Evolutionary conservation across 352 stramenopile genomes (phyloP).

Genomic region (Phytophthora macrochlamydospora): DNA sequence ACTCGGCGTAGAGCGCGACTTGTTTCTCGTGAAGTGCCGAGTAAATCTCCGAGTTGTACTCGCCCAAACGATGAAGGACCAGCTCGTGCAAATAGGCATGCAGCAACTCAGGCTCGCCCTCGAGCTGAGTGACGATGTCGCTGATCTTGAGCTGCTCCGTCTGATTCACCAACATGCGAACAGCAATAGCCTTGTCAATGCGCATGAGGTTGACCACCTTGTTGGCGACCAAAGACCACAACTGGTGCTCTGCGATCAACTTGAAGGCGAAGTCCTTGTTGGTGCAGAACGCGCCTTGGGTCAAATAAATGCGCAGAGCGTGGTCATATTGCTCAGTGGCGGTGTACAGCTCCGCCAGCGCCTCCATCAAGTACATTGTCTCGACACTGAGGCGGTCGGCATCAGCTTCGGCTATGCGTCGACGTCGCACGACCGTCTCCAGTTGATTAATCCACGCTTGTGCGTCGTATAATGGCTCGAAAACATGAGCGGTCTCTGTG

Average conservation of each 20-base stretch:
- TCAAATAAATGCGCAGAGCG: constrained; percentile 84
- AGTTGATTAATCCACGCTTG: constrained; percentile 85
- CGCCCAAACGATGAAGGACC: constrained; percentile 64
- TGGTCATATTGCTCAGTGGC: constrained; percentile 84
- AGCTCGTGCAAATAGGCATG: constrained; percentile 83
- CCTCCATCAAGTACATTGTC: constrained; percentile 84
- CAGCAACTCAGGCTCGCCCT: constrained; percentile 59
- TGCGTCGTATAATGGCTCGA: constrained; percentile 81
- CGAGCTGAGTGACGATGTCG: constrained; percentile 79
- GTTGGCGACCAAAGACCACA: constrained; percentile 79
- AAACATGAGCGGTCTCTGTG: constrained; percentile 66
- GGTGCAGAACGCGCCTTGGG: constrained; percentile 80
- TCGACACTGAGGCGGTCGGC: constrained; percentile 69
- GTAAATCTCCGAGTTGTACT: constrained; percentile 86
- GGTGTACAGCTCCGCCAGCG: constrained; percentile 81
- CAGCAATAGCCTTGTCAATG: constrained; percentile 69
- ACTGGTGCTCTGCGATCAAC: constrained; percentile 81
- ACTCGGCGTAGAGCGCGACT: constrained; percentile 78
- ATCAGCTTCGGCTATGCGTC: constrained; percentile 70
- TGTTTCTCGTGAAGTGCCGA: constrained; percentile 74
- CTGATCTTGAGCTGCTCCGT: constrained; percentile 80
- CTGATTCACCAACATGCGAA: constrained; percentile 84
- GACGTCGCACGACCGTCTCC: constrained; percentile 70
- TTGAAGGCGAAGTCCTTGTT: constrained; percentile 89
- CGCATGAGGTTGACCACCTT: constrained; percentile 82